Base-by-base conservation (phyloP, 164 flowering plant genomes). In the Vitis rupestris region DNA sequence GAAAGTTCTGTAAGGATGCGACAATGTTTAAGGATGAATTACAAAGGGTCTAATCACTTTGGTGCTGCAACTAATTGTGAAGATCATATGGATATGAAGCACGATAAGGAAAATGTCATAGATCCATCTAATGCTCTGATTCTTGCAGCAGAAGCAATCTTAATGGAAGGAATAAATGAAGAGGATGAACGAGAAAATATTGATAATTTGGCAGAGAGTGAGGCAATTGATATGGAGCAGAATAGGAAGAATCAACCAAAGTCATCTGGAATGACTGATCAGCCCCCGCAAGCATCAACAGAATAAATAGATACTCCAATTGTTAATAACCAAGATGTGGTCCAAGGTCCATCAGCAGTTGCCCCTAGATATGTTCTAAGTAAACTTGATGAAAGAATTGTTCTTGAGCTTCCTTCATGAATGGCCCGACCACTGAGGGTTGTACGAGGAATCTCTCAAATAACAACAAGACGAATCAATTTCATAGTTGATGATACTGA, bases 1-100 rank as follows among this genome's bases (percentile, higher is more conserved):
- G 98, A 96, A 85, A 92, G 84, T 79, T 93, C 97, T 72, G 84
- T 90, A 16, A 83, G 99, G 77, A 96, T 96, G 99, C 85, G 98
- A 80, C 82, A 72, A 77, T 85, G 86, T 71, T 65, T 93, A 76
- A 87, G 91, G 73, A 89, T 88, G 80, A 85, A 92, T 66, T 96
- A 90, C 72, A 71, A 66, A 74, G 98, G 99, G 14, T 86, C 92
- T 63, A 87, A 86, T 74, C 99, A 96, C 77, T 65, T 79, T 70
- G 99, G 97, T 78, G 94, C 97, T 68, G 94, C 97, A 79, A 97
- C 97, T 71, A 73, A 90, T 82, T 86, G 80, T 79, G 98, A 87
- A 66, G 95, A 90, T 70, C 81, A 76, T 68, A 50, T 65, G 44
- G 81, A 63, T 68, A 63, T n/a, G 30, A 84, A 82, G 68, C 64